These are phyloP conservation scores for Candida quercuum DNA, from an alignment of 805 yeast genomes.

Conservation along the genomic window DNA sequence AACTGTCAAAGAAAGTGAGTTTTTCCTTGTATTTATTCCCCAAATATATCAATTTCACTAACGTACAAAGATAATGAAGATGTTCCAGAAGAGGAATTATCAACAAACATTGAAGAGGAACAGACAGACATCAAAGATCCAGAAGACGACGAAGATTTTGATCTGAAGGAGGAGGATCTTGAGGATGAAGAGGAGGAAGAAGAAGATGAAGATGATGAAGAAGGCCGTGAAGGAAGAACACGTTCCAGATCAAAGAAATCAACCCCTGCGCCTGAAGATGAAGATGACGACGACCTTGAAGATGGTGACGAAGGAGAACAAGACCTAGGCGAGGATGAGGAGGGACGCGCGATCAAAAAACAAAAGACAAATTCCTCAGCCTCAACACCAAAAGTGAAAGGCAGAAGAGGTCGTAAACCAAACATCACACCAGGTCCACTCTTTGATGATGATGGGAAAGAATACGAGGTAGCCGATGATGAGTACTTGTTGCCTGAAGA, in stretches of 20 bases:
- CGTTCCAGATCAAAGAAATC: conserved; percentile 22
- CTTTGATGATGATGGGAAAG: conserved; percentile 65
- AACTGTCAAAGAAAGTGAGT: too few species aligned
- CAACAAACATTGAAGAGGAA: neutral
- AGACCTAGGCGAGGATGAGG: conserved; percentile 11
- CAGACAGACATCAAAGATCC: neutral
- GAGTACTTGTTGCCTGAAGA: conserved; percentile 78
- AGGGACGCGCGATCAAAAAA: conserved; percentile 9
- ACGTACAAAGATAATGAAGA: neutral
- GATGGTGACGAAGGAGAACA: conserved; percentile 20
- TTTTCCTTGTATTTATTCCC: too few species aligned
- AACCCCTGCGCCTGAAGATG: conserved; percentile 10
- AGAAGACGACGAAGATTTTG: conserved; percentile 1
- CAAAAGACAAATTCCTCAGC: conserved; percentile 7
- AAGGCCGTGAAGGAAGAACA: conserved; percentile 19
- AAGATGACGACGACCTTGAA: conserved; percentile 23
- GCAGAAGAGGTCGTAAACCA: conserved; percentile 39
- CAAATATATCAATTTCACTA: too few species aligned
- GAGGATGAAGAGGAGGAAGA: neutral
- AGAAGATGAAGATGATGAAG: conserved; percentile 16
- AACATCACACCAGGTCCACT: conserved; percentile 26
- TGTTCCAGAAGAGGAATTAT: conserved; percentile 21
- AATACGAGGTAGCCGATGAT: conserved; percentile 59
- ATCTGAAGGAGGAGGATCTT: neutral
- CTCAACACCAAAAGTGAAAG: conserved; percentile 20